phyloP scores from a whole-genome alignment of 495 filamentous ascomycete genomes.

The Penicillium pulvis region DNA sequence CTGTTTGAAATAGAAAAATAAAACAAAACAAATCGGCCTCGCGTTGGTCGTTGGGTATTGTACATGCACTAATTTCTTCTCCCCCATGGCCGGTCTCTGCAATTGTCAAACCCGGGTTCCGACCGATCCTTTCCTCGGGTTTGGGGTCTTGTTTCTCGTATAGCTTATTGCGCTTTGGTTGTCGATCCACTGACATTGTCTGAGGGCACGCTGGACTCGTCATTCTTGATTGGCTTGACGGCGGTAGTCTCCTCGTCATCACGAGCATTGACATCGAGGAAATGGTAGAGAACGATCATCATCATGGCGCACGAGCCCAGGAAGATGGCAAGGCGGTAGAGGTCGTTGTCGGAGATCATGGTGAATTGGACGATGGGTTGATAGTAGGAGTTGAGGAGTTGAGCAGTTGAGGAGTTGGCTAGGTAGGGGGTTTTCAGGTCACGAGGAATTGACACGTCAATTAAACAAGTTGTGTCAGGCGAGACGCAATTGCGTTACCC shows the following conservation, averaged over 20 bases:
- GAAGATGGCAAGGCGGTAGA: slow-evolving; percentile 87
- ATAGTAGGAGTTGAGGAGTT: not conserved
- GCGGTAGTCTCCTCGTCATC: slow-evolving; percentile 43
- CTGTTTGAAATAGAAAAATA: slow-evolving; percentile 3
- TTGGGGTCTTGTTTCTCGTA: not conserved
- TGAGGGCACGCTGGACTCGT: slow-evolving; percentile 19
- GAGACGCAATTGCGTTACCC: not conserved
- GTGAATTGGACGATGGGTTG: slow-evolving; percentile 24
- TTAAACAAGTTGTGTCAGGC: not conserved
- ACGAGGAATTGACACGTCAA: not conserved
- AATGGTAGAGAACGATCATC: slow-evolving; percentile 93
- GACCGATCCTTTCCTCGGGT: not conserved
- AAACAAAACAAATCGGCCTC: not conserved
- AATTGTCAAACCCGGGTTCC: slow-evolving; percentile 3
- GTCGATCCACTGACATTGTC: slow-evolving; percentile 7
- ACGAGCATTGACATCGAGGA: slow-evolving; percentile 89
- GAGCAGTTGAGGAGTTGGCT: not conserved
- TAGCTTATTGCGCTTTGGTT: slow-evolving; percentile 7
- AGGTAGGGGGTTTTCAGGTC: not conserved
- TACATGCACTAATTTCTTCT: slow-evolving; percentile 12
- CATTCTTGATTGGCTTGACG: slow-evolving; percentile 28
- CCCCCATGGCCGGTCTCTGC: not conserved
- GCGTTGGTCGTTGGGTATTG: slow-evolving; percentile 11
- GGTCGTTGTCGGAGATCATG: slow-evolving; percentile 86
- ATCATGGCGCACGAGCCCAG: slow-evolving; percentile 91